These are phyloP conservation scores for Polytrichum formosum DNA, from an alignment of 225 moss, liverwort and hornwort genomes.

Conservation along the genomic window DNA sequence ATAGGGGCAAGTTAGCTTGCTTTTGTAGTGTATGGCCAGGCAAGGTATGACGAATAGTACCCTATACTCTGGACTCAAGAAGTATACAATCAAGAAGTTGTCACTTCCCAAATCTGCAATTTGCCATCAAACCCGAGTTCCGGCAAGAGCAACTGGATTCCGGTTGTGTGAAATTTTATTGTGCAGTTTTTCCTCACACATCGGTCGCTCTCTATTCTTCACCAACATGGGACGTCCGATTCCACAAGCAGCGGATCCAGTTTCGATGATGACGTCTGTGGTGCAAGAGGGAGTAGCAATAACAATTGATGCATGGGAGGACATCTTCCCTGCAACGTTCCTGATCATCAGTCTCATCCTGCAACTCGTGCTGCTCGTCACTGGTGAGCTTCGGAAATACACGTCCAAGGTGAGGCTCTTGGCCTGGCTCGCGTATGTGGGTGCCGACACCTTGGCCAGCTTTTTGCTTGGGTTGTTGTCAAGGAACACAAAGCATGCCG, in stretches of 20 bases:
- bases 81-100: too few species aligned
- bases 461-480: conserved; percentile 2
- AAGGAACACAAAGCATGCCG: background rate
- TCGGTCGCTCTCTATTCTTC: too few species aligned
- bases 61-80: too few species aligned
- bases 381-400: background rate
- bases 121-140: too few species aligned
- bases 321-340: background rate
- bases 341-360: conserved; percentile 8
- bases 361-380: background rate
- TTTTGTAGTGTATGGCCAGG: too few species aligned
- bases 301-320: background rate
- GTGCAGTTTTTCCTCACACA: too few species aligned
- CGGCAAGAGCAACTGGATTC: too few species aligned
- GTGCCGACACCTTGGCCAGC: background rate
- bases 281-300: background rate
- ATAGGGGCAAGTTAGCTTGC: too few species aligned
- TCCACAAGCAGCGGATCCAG: background rate
- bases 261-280: background rate
- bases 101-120: too few species aligned
- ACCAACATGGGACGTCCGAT: background rate
- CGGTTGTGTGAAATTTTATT: too few species aligned
- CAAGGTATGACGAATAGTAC: too few species aligned
- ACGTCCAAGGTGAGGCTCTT: background rate
- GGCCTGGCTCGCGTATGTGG: conserved; percentile 1